Evolutionary conservation across 2,329 filamentous ascomycete genomes (phyloP).

Genomic region (Coleophoma eucalyptorum): DNA sequence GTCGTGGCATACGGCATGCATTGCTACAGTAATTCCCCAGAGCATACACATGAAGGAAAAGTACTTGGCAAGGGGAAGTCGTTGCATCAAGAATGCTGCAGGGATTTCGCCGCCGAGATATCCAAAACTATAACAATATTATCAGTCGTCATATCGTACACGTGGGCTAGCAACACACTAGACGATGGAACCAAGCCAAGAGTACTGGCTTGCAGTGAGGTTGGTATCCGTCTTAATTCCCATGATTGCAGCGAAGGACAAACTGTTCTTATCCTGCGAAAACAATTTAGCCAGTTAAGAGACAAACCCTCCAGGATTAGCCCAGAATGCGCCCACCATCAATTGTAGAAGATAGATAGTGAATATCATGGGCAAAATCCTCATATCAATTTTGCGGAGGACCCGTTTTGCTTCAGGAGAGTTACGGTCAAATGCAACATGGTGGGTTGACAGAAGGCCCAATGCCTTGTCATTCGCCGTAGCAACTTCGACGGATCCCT

Average conservation of each 20-base stretch:
- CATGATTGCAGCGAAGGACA: conserved; percentile 4
- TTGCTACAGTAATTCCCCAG: conserved; percentile 53
- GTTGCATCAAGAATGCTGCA: conserved; percentile 30
- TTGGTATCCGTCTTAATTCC: not conserved
- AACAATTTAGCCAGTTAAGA: fast-evolving
- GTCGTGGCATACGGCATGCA: conserved; percentile 55
- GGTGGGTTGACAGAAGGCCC: not conserved
- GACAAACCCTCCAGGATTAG: too few relatives aligned
- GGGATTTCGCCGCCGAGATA: conserved; percentile 6
- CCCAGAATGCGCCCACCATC: not conserved
- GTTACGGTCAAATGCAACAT: conserved; percentile 5
- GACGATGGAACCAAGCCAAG: conserved; percentile 39
- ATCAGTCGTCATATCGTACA: too few relatives aligned
- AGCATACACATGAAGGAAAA: conserved; percentile 52
- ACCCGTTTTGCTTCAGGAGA: conserved; percentile 7
- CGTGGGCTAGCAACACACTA: conserved; percentile 22
- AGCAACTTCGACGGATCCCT: too few relatives aligned
- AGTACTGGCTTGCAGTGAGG: conserved; percentile 31
- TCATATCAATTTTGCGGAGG: conserved; percentile 8
- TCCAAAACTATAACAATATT: conserved; percentile 27
- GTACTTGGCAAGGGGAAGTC: conserved; percentile 57
- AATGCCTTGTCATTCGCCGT: conserved; percentile 5
- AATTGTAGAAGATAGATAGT: conserved; percentile 5
- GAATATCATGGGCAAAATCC: conserved; percentile 7
- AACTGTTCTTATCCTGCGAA: not conserved